Evolutionary conservation across 2,329 filamentous ascomycete genomes (phyloP).

Genomic region (Hymenoscyphus fraxineus): DNA sequence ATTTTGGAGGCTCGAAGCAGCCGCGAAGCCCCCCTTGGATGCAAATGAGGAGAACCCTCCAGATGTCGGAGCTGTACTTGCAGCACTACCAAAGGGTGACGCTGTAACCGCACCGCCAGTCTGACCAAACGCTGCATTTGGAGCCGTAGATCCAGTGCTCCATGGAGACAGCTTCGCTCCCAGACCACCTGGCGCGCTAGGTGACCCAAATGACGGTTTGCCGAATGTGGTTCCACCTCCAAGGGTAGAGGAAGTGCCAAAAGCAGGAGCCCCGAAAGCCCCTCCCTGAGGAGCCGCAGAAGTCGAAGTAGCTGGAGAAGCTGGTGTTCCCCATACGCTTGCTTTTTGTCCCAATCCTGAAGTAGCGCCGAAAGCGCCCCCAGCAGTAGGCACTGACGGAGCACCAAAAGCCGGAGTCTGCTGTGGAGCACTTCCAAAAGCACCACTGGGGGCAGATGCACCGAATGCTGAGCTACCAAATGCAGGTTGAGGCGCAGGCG

Average conservation of each 20-base stretch:
- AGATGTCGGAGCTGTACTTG: constrained; percentile 33
- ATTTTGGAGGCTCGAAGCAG: constrained; percentile 29
- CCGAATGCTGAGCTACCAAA: constrained; percentile 26
- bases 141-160: constrained; percentile 38
- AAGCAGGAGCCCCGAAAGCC: constrained; percentile 47
- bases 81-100: constrained; percentile 35
- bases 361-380: constrained; percentile 35
- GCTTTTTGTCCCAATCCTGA: constrained; percentile 46
- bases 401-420: constrained; percentile 31
- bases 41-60: constrained; percentile 55
- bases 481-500: constrained; percentile 31
- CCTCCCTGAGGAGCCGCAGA: constrained; percentile 37
- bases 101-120: constrained; percentile 43
- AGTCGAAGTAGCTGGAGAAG: constrained; percentile 29
- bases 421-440: constrained; percentile 11
- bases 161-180: constrained; percentile 53
- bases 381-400: constrained; percentile 39
- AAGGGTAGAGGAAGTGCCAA: constrained; percentile 37
- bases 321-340: constrained; percentile 48
- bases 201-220: constrained; percentile 25
- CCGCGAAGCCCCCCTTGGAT: constrained; percentile 50
- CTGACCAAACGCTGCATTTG: constrained; percentile 50
- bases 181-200: constrained; percentile 27
- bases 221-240: constrained; percentile 14
- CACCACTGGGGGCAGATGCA: constrained; percentile 24